Conservation (phyloP, 148 eudicot genomes). For the Bassia scoparia region DNA sequence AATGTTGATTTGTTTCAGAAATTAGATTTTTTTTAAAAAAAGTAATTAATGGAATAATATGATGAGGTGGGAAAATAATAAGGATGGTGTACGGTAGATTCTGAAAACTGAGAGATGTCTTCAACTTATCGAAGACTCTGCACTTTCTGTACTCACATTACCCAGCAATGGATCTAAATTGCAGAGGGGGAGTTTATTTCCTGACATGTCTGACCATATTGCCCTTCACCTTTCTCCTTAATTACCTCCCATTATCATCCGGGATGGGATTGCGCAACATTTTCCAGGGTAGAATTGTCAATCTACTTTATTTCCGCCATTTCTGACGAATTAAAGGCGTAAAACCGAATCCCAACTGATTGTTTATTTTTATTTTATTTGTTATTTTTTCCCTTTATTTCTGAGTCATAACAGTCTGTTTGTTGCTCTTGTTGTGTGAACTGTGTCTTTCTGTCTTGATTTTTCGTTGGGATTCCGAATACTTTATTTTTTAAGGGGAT, state of each 20-base stretch:
- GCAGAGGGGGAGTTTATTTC: neutral
- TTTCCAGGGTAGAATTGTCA: constrained; percentile 12
- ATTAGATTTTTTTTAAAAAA: too few species aligned
- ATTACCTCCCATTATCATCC: neutral
- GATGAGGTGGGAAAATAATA: neutral
- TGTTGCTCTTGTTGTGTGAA: constrained; percentile 7
- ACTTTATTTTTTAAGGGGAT: neutral
- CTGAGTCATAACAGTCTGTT: constrained; percentile 18
- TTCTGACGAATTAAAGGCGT: constrained; percentile 8
- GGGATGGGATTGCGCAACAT: neutral
- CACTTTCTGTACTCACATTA: constrained; percentile 7
- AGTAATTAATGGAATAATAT: neutral
- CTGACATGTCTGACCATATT: neutral
- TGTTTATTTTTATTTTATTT: neutral
- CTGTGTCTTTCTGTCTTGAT: constrained; percentile 5
- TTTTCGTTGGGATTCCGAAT: constrained; percentile 18
- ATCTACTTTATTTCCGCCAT: constrained; percentile 9
- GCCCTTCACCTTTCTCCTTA: neutral
- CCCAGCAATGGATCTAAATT: constrained; percentile 21
- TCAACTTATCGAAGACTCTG: constrained; percentile 24
- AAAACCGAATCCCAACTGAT: constrained; percentile 9
- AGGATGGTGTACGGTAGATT: constrained; percentile 15
- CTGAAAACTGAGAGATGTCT: neutral
- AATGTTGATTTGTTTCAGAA: too few species aligned
- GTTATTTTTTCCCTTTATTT: neutral